Conservation (phyloP, 73 alveolate species). For the Symbiodinium pilosum region DNA sequence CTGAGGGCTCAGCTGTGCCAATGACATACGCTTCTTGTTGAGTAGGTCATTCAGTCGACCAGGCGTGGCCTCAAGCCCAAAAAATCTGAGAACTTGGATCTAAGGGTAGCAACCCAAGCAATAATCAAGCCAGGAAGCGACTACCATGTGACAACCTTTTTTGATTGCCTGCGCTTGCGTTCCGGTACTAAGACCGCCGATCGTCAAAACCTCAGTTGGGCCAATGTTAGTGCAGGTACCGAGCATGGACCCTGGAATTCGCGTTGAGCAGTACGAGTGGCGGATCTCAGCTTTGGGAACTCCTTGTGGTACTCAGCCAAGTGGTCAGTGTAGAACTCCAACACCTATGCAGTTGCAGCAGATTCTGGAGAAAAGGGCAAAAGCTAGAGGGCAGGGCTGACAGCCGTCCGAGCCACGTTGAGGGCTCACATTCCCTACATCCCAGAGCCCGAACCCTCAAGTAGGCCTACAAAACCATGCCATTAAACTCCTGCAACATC, state of each 20-base stretch:
- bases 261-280: neutral
- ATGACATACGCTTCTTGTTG: slow-evolving; percentile 96
- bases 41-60: slow-evolving; percentile 93
- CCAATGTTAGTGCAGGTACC: neutral
- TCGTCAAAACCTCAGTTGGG: slow-evolving; percentile 47
- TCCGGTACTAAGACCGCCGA: slow-evolving; percentile 95
- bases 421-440: too few species aligned
- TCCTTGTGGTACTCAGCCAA: slow-evolving; percentile 94
- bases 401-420: too few species aligned
- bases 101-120: neutral
- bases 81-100: neutral
- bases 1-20: slow-evolving; percentile 85
- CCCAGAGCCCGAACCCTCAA: too few species aligned
- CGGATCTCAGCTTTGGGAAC: slow-evolving; percentile 92
- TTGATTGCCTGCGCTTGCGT: slow-evolving; percentile 96
- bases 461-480: too few species aligned
- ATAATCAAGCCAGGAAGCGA: slow-evolving; percentile 17
- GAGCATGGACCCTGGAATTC: neutral
- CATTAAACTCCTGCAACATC: too few species aligned
- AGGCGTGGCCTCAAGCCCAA: slow-evolving; percentile 94
- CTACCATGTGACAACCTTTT: slow-evolving; percentile 89
- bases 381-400: too few species aligned
- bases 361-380: neutral
- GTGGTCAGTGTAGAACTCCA: slow-evolving; percentile 76
- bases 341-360: slow-evolving; percentile 39